Percentiles rank a stretch among this genome's conserved stretches.
phyloP scores from a whole-genome alignment of 176 grass and related monocot genomes.

The Metroxylon sagu region DNA sequence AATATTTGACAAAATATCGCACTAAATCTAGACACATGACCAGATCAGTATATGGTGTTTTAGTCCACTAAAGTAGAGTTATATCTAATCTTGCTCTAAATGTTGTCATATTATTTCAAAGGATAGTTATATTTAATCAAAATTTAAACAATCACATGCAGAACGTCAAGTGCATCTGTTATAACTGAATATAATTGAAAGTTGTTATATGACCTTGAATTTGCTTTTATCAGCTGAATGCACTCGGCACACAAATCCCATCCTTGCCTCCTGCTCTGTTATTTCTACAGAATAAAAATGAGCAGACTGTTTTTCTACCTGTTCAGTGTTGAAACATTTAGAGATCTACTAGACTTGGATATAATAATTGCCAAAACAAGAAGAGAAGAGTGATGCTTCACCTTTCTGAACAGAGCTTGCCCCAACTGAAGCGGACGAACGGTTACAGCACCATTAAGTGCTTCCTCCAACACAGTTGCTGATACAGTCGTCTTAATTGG shows the following conservation, averaged over 20 bases:
- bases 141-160: too few relatives aligned
- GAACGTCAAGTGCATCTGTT: neutral
- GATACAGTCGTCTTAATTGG: constrained; percentile 98
- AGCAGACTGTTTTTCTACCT: constrained; percentile 98
- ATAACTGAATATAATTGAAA: neutral
- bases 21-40: too few relatives aligned
- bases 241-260: constrained; percentile 80
- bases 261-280: constrained; percentile 71
- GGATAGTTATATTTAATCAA: too few relatives aligned
- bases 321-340: constrained; percentile 27
- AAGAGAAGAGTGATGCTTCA: constrained; percentile 10
- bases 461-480: constrained; percentile 90
- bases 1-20: too few relatives aligned
- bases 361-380: too few relatives aligned
- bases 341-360: constrained; percentile 6
- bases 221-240: constrained; percentile 85
- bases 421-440: constrained; percentile 72
- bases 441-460: constrained; percentile 71
- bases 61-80: too few relatives aligned
- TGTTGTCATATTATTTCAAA: too few relatives aligned
- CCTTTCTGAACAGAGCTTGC: constrained; percentile 63
- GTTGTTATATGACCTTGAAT: constrained; percentile 68
- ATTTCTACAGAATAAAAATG: constrained; percentile 92
- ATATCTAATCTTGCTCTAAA: too few relatives aligned
- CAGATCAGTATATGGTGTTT: too few relatives aligned